A percentile compares a stretch with the other conserved stretches of the same genome.
Evolutionary conservation across 2,329 filamentous ascomycete species (phyloP).

Genomic region (Botrytis pseudocinerea): DNA sequence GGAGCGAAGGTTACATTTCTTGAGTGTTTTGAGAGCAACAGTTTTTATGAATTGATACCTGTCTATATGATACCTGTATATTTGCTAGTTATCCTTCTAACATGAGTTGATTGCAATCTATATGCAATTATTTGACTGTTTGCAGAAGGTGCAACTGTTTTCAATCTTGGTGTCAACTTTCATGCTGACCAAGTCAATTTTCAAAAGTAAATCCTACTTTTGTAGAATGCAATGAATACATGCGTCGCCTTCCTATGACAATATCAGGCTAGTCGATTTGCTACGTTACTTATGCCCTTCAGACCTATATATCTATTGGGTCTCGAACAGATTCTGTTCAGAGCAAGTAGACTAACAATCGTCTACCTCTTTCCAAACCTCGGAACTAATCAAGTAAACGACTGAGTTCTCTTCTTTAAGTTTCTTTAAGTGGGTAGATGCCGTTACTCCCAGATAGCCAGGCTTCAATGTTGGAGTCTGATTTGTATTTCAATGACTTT

Average conservation of each 20-base stretch:
- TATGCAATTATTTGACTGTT: not conserved
- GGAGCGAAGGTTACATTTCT: not conserved
- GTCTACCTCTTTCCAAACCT: not conserved
- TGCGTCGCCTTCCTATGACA: not conserved
- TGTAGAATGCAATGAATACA: no score
- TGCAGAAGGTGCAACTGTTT: not conserved
- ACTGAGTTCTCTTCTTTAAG: not conserved
- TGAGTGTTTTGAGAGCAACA: slow-evolving; percentile 5
- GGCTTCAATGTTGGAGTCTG: not conserved
- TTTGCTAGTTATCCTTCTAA: not conserved
- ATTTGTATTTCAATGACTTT: not conserved
- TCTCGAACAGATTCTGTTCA: not conserved
- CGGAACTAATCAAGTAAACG: not conserved
- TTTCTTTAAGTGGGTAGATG: not conserved
- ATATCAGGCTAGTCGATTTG: not conserved
- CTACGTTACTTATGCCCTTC: no score
- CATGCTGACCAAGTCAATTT: not conserved
- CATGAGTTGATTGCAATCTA: not conserved
- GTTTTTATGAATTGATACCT: slow-evolving; percentile 21
- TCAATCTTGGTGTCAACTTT: not conserved
- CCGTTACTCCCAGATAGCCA: no score
- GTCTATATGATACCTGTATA: slow-evolving; percentile 15
- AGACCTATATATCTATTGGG: not conserved
- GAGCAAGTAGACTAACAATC: not conserved
- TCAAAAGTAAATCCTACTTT: not conserved